Conservation (phyloP, 2,329 filamentous ascomycete genomes). For the Dactylellina haptotyla region DNA sequence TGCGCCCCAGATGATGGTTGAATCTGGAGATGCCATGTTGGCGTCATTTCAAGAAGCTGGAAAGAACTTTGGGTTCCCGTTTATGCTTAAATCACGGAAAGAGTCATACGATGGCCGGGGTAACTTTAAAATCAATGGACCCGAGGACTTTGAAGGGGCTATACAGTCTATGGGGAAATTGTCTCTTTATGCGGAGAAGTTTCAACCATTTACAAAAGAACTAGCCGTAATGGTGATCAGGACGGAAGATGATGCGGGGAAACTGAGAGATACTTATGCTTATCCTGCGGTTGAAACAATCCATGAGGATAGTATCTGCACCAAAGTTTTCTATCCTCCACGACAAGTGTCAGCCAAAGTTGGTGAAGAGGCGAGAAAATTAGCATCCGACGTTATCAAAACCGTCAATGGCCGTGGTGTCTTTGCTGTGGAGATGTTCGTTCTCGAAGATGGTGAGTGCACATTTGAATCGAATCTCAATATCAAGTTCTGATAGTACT, state of each 20-base stretch:
- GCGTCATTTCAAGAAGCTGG: slow-evolving; percentile 72
- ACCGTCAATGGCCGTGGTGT: slow-evolving; percentile 74
- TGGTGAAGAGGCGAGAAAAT: slow-evolving; percentile 75
- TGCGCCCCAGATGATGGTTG: slow-evolving; percentile 73
- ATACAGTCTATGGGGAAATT: slow-evolving; percentile 65
- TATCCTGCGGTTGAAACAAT: slow-evolving; percentile 94
- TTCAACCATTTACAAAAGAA: slow-evolving; percentile 84
- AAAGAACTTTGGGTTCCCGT: slow-evolving; percentile 77
- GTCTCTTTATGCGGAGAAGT: slow-evolving; percentile 88
- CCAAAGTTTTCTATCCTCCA: slow-evolving; percentile 87
- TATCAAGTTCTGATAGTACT: not conserved
- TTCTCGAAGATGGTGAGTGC: slow-evolving; percentile 72
- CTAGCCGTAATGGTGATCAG: slow-evolving; percentile 94
- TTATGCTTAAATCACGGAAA: slow-evolving; percentile 91
- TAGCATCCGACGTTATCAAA: slow-evolving; percentile 61
- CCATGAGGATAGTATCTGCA: slow-evolving; percentile 95
- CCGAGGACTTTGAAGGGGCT: slow-evolving; percentile 75
- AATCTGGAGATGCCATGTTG: slow-evolving; percentile 64
- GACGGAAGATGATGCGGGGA: slow-evolving; percentile 63
- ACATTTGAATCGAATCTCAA: not conserved
- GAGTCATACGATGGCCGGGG: slow-evolving; percentile 92
- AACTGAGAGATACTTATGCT: slow-evolving; percentile 72
- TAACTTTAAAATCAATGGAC: slow-evolving; percentile 72
- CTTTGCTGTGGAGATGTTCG: slow-evolving; percentile 96
- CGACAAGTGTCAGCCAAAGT: slow-evolving; percentile 67